A percentile compares a stretch with the other conserved stretches of the same genome.
Conservation (phyloP, 176 grass and related monocot species). For the Raddia guianensis region DNA sequence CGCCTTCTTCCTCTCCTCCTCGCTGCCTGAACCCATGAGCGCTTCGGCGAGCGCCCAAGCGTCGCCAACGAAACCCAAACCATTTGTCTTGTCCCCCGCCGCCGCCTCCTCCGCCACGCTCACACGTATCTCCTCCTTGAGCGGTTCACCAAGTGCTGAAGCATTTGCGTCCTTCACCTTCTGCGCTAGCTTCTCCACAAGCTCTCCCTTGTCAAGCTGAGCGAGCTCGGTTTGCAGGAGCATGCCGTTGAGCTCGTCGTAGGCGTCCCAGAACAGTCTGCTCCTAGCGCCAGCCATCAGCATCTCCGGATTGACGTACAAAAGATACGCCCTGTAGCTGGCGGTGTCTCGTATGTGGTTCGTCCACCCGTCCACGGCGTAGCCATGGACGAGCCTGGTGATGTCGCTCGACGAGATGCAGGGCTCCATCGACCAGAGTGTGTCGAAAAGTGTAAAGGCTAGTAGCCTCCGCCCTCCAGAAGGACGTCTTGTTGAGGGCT, state of each 20-base stretch:
- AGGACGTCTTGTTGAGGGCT: not conserved
- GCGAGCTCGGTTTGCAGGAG: not conserved
- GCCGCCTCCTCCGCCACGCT: too few relatives aligned
- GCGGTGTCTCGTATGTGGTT: not conserved
- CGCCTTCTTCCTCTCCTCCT: not conserved
- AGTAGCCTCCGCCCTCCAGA: too few relatives aligned
- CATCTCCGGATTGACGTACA: constrained; percentile 4
- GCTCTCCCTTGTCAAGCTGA: too few relatives aligned
- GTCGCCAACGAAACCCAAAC: not conserved
- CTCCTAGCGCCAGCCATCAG: not conserved
- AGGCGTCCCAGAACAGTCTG: not conserved
- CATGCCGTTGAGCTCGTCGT: not conserved
- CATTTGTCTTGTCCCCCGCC: too few relatives aligned
- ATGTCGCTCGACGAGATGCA: not conserved
- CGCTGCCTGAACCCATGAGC: not conserved
- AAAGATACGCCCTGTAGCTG: not conserved
- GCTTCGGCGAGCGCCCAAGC: not conserved
- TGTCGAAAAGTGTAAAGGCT: too few relatives aligned
- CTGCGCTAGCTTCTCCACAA: not conserved
- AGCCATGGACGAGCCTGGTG: constrained; percentile 15
- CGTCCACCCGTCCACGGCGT: not conserved
- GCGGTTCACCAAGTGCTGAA: too few relatives aligned
- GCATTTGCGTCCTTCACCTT: not conserved
- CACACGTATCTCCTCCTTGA: too few relatives aligned
- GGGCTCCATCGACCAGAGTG: not conserved